Percentiles rank a stretch among this genome's conserved stretches.
phyloP scores from a whole-genome alignment of 805 yeast genomes.

The Candida xyloterini region DNA sequence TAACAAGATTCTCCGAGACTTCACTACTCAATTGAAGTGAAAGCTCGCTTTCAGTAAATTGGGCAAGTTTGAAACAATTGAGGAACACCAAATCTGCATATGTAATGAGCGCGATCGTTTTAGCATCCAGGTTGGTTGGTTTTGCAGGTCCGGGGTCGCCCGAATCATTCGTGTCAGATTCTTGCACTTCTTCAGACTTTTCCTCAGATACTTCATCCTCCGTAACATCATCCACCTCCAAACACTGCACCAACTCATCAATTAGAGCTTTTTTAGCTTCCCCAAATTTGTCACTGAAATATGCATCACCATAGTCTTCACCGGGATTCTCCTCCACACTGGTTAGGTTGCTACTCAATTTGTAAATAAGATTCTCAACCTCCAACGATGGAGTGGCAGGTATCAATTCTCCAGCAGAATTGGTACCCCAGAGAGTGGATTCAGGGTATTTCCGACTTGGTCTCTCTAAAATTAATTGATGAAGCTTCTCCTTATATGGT shows the following conservation, averaged over 20 bases:
- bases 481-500: slow-evolving; percentile 11
- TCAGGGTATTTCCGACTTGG: slow-evolving; percentile 18
- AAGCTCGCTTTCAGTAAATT: slow-evolving; percentile 9
- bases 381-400: slow-evolving; percentile 28
- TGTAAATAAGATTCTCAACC: slow-evolving; percentile 20
- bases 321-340: slow-evolving; percentile 11
- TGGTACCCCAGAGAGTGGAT: slow-evolving; percentile 19
- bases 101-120: slow-evolving; percentile 11
- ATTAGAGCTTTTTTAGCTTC: slow-evolving; percentile 14
- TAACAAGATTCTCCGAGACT: not conserved
- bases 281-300: slow-evolving; percentile 19
- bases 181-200: not conserved
- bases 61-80: slow-evolving; percentile 15
- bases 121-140: not conserved
- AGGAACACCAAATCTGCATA: slow-evolving; percentile 21
- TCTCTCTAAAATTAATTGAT: slow-evolving; percentile 12
- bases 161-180: too few relatives aligned
- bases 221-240: not conserved
- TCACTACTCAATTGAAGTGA: not conserved
- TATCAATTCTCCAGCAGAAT: slow-evolving; percentile 4
- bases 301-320: slow-evolving; percentile 31
- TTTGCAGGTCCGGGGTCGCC: too few relatives aligned
- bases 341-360: slow-evolving; percentile 17
- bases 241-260: slow-evolving; percentile 10
- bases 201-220: not conserved